Percentiles rank a stretch among this genome's conserved stretches.
Evolutionary conservation across 176 grass and related monocot species (phyloP).

Genomic region (Pharus latifolius): DNA sequence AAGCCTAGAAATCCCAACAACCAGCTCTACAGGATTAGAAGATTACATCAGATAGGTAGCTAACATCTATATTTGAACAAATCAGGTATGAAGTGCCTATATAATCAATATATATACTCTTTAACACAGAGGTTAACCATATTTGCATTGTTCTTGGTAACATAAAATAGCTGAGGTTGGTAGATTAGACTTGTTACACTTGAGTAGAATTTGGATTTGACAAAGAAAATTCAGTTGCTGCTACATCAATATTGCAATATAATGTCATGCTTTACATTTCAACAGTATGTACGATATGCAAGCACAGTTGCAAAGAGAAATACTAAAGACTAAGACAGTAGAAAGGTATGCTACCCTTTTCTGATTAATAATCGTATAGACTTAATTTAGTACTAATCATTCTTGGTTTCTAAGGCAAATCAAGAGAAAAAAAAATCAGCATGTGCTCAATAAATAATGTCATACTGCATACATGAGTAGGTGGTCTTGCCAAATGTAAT

Average conservation of each 20-base stretch:
- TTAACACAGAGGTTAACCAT: not conserved
- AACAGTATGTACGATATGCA: not conserved
- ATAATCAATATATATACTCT: not conserved
- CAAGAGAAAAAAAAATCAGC: slow-evolving; percentile 20
- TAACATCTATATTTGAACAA: not conserved
- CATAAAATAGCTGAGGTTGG: not conserved
- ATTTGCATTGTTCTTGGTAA: not conserved
- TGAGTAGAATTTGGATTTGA: not conserved
- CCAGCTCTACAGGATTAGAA: slow-evolving; percentile 11
- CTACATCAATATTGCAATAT: not conserved
- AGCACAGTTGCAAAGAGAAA: not conserved
- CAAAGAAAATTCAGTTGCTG: not conserved
- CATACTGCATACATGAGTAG: not conserved
- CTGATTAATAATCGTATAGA: slow-evolving; percentile 1
- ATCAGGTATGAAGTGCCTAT: not conserved
- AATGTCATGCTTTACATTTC: not conserved
- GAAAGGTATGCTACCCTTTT: slow-evolving; percentile 1
- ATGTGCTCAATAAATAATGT: slow-evolving; percentile 15
- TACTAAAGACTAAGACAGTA: not conserved
- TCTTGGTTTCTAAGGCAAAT: slow-evolving; percentile 40
- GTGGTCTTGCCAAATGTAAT: not conserved
- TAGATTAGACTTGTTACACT: not conserved
- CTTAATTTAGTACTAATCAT: not conserved
- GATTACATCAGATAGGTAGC: slow-evolving; percentile 21
- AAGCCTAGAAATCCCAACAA: slow-evolving; percentile 30